A percentile compares a stretch with the other conserved stretches of the same genome.
Evolutionary conservation across 352 stramenopile genomes (phyloP).

Genomic region (Phytophthora colocasiae): DNA sequence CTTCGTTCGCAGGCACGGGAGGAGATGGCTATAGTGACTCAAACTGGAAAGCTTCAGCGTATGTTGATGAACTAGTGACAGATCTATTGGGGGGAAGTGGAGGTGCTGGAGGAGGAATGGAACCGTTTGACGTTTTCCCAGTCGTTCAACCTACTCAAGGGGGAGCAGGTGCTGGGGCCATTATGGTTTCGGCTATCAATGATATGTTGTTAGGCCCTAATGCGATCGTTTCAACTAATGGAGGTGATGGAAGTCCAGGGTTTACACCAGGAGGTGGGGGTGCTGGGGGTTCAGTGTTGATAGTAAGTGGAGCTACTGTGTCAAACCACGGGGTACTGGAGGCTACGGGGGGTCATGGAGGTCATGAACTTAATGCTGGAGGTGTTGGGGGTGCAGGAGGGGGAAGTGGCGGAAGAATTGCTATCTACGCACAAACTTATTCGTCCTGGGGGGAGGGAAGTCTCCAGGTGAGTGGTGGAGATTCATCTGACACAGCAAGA

Average conservation of each 20-base stretch:
- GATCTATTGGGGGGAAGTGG: slow-evolving; percentile 94
- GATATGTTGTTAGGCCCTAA: slow-evolving; percentile 92
- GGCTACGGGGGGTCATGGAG: slow-evolving; percentile 84
- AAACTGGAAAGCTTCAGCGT: slow-evolving; percentile 24
- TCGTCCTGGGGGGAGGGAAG: slow-evolving; percentile 82
- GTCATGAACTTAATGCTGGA: slow-evolving; percentile 38
- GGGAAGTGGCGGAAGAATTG: slow-evolving; percentile 86
- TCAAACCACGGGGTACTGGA: slow-evolving; percentile 81
- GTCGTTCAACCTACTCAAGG: slow-evolving; percentile 79
- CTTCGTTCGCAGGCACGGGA: slow-evolving; percentile 59
- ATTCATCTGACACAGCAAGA: slow-evolving; percentile 51
- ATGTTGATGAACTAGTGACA: slow-evolving; percentile 56
- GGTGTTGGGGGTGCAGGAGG: slow-evolving; percentile 68
- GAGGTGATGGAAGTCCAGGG: slow-evolving; percentile 52
- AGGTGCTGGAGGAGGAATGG: slow-evolving; percentile 82
- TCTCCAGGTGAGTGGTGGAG: slow-evolving; percentile 80
- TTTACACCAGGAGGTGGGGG: slow-evolving; percentile 71
- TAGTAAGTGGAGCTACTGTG: slow-evolving; percentile 58
- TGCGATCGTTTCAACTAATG: slow-evolving; percentile 82
- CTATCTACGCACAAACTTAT: slow-evolving; percentile 94
- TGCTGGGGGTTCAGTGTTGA: slow-evolving; percentile 57
- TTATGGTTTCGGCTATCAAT: slow-evolving; percentile 92
- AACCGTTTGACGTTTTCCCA: slow-evolving; percentile 84
- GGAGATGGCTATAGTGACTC: slow-evolving; percentile 58
- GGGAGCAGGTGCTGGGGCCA: slow-evolving; percentile 89